These are phyloP conservation scores for Saussurea involucrata DNA, from an alignment of 129 eudicot species.

Conservation along the genomic window DNA sequence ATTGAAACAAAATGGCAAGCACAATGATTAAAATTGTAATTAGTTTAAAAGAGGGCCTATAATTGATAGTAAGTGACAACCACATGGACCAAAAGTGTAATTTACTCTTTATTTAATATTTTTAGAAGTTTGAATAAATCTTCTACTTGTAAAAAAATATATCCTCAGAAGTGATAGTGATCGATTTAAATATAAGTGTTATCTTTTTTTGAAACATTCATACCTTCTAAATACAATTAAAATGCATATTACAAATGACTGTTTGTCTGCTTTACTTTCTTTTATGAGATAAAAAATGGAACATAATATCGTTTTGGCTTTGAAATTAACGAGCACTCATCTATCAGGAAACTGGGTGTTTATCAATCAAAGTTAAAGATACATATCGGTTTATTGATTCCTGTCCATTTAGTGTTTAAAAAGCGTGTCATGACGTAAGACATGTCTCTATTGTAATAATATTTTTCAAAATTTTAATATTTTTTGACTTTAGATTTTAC, in stretches of 20 bases:
- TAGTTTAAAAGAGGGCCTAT: no score
- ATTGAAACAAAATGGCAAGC: no score
- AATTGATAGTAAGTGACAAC: no score
- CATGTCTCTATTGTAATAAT: no score
- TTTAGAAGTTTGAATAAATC: not conserved
- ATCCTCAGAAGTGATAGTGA: not conserved
- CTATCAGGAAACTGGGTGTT: not conserved
- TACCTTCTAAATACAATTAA: not conserved
- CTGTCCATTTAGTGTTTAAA: not conserved
- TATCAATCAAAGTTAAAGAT: no score
- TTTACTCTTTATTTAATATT: no score
- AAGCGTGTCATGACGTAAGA: no score
- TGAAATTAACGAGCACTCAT: not conserved
- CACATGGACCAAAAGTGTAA: no score
- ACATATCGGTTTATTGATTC: no score
- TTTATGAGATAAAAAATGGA: not conserved
- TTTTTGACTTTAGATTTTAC: no score
- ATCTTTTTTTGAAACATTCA: not conserved
- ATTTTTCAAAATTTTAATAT: no score
- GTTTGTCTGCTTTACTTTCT: not conserved
- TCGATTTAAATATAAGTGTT: not conserved
- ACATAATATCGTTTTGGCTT: not conserved
- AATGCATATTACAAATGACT: not conserved
- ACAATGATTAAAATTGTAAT: no score
- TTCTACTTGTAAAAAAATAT: not conserved